Base-by-base conservation (phyloP, 139 green algal genomes). In the Zygnema circumcarinatum region DNA sequence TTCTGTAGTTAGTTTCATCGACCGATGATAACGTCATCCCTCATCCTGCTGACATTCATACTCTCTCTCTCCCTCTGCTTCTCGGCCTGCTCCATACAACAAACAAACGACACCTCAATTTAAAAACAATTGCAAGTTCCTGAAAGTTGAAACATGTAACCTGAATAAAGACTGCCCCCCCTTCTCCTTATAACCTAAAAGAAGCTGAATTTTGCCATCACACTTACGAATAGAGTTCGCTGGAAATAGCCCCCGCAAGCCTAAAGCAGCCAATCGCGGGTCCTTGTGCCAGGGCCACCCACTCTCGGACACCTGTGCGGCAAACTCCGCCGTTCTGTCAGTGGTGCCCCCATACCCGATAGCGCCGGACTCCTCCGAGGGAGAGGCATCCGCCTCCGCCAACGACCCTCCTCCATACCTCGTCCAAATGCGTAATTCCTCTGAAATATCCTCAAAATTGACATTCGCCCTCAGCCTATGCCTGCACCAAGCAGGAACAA, bases 381-480 rank as follows among this genome's bases (percentile, higher is more conserved):
- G 7, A 47, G 22, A 38, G 1, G 62, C 40, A 38, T 40, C 83
- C 25, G 41, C 11, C 25, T 80, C n/a, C 67, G 53, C n/a, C 40
- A 67, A 32, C 38, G 76, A 16, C 33, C 1, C 25, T 0, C 32
- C 68, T 0, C 91, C 94, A 76, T 93, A 96, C 0, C 72, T 35
- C 0, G 86, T 91, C 93, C 90, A 95, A 3, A 96, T 93, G 1
- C 38, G 33, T 35, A 90, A 88, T 22, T 90, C 11, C 0, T 85
- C 32, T 11, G 90, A 93, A 2, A 94, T 91, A 78, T 97, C 94
- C 1, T 78, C 40, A 2, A 98, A 92, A 21, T 92, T 82, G 1
- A 98, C 84, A 32, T 93, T 92, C 21, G 94, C 88, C 2, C 95
- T 88, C 76, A 98, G 90, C 81, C 94, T 95, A 85, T 97, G 96